Evolutionary conservation across 2,329 filamentous ascomycete genomes (phyloP).

Genomic region (Elsinoe necatrix): DNA sequence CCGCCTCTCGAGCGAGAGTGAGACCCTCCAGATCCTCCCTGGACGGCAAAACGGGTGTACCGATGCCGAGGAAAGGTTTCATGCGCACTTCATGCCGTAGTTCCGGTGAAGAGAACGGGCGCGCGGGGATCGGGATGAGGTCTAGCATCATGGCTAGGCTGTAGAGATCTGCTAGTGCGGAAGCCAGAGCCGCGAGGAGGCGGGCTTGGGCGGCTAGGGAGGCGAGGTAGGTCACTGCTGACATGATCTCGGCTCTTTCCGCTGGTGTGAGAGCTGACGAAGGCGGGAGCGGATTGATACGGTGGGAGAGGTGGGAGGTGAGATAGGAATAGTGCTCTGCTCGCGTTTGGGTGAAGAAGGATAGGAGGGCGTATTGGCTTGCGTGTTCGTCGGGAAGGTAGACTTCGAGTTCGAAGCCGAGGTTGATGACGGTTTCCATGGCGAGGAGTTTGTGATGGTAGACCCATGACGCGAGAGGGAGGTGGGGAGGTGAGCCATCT

Average conservation of each 20-base stretch:
- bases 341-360: constrained; percentile 19
- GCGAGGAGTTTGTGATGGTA: constrained; percentile 84
- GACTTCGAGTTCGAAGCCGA: constrained; percentile 88
- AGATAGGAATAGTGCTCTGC: constrained; percentile 54
- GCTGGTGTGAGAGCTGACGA: constrained; percentile 24
- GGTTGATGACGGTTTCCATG: constrained; percentile 78
- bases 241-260: constrained; percentile 20
- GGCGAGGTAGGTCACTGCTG: constrained; percentile 22
- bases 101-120: constrained; percentile 44
- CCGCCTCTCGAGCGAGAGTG: constrained; percentile 3
- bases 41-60: constrained; percentile 57
- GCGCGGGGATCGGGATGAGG: constrained; percentile 46
- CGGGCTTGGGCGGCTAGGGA: constrained; percentile 26
- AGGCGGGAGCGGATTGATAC: constrained; percentile 19
- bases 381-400: constrained; percentile 79
- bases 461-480: constrained; percentile 77
- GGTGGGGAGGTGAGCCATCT: constrained; percentile 42
- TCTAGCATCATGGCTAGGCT: constrained; percentile 53
- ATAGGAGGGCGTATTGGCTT: constrained; percentile 59
- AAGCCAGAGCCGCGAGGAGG: constrained; percentile 25
- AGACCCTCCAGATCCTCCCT: constrained; percentile 51
- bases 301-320: constrained; percentile 50
- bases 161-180: constrained; percentile 48
- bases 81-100: constrained; percentile 77
- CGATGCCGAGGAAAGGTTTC: constrained; percentile 67